phyloP scores from a whole-genome alignment of 768 basidiomycete genomes.

The Russula compacta region DNA sequence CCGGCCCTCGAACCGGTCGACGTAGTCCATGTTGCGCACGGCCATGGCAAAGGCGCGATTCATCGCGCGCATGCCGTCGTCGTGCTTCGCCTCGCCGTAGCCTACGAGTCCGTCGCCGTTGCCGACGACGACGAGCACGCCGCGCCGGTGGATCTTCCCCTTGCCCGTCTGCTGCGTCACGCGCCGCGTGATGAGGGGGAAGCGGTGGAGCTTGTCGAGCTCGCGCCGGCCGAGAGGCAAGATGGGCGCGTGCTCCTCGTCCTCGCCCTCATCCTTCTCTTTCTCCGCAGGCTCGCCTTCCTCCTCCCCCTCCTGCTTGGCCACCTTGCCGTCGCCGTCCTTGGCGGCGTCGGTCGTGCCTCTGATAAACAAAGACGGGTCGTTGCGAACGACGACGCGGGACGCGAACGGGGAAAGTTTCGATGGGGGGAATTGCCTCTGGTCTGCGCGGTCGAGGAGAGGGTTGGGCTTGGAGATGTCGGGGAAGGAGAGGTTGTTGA shows the following conservation, averaged over 20 bases:
- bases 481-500: slow-evolving; percentile 30
- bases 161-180: slow-evolving; percentile 90
- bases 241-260: slow-evolving; percentile 24
- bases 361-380: slow-evolving; percentile 53
- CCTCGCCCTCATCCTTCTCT: slow-evolving; percentile 15
- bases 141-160: slow-evolving; percentile 68
- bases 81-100: slow-evolving; percentile 72
- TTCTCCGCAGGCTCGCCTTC: slow-evolving; percentile 9
- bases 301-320: slow-evolving; percentile 26
- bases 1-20: slow-evolving; percentile 87
- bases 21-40: slow-evolving; percentile 81
- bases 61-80: slow-evolving; percentile 42
- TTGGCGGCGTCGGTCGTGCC: slow-evolving; percentile 28
- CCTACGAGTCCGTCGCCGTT: slow-evolving; percentile 81
- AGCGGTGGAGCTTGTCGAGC: slow-evolving; percentile 31
- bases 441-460: slow-evolving; percentile 8
- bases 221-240: slow-evolving; percentile 26
- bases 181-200: slow-evolving; percentile 38
- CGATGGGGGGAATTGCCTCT: slow-evolving; percentile 38
- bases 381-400: slow-evolving; percentile 59
- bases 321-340: slow-evolving; percentile 24
- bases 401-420: slow-evolving; percentile 46
- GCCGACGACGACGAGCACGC: slow-evolving; percentile 63
- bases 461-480: slow-evolving; percentile 13
- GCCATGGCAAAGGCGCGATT: slow-evolving; percentile 58